Conservation (phyloP, 805 yeast genomes). For the Pichia rugopelliculosa region DNA sequence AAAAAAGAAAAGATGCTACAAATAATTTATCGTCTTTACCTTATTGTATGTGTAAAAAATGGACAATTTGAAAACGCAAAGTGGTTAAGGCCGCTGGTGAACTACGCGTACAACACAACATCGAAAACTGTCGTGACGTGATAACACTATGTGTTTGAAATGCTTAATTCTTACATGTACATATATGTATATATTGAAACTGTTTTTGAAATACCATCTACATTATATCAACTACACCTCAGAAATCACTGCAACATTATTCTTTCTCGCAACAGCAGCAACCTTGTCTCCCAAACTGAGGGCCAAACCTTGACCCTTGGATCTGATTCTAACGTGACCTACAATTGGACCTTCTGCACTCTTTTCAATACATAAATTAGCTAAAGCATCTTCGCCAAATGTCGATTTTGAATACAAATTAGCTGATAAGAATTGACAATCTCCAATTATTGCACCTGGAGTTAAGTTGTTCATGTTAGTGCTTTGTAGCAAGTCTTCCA, state of each 20-base stretch:
- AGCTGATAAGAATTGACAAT: slow-evolving; percentile 88
- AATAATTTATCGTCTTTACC: too few species aligned
- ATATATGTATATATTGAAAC: background rate
- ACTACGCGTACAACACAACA: too few species aligned
- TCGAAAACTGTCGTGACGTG: too few species aligned
- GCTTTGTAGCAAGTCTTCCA: slow-evolving; percentile 66
- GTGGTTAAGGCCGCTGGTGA: too few species aligned
- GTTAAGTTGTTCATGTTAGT: slow-evolving; percentile 95
- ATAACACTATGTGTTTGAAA: too few species aligned
- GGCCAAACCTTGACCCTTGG: slow-evolving; percentile 97
- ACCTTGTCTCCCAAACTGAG: slow-evolving; percentile 90
- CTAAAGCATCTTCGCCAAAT: slow-evolving; percentile 96
- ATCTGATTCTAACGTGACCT: slow-evolving; percentile 94
- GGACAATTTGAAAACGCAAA: too few species aligned
- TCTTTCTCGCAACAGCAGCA: slow-evolving; percentile 67
- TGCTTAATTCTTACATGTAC: too few species aligned
- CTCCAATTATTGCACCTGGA: slow-evolving; percentile 83
- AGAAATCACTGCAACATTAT: slow-evolving; percentile 30
- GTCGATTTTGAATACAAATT: slow-evolving; percentile 87
- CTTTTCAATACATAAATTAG: slow-evolving; percentile 89
- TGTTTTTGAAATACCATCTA: background rate
- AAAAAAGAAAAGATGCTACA: too few species aligned
- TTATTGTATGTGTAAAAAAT: too few species aligned
- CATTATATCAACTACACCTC: slow-evolving; percentile 19
- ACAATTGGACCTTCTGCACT: slow-evolving; percentile 65